Evolutionary conservation across 2,329 filamentous ascomycete genomes (phyloP), one percentile per base, ranked within the genome.

Genomic region (Aureobasidium melanogenum): DNA sequence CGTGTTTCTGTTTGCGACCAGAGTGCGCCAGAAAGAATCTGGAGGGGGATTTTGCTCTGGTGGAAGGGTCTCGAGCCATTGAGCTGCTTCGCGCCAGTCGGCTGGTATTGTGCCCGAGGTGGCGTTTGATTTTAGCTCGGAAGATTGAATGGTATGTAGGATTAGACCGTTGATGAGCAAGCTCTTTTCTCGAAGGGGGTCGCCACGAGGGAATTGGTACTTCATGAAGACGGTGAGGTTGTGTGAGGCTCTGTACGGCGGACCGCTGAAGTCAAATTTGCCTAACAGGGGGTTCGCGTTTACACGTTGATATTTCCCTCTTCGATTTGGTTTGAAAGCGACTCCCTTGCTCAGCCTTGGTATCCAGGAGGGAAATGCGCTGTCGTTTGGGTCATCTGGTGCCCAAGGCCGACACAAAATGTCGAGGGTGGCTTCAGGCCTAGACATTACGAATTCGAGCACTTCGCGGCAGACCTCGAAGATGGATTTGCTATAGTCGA

Each of bases 401-500:
- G 61, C 61, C 61, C 61, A 62, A 15, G 61, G 61, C 32, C 44
- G 47, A 50, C 61, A 62, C 3, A 62, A 44, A 36, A 62, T 62
- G 17, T 62, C 61, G 3, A 62, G 46, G 2, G 52, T 50, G 9
- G 32, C 52, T 22, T 55, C 56, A 14, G 39, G 39, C 32, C 47
- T 38, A 5, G 34, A 39, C 50, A 54, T 54, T 5, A 48, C 54
- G 22, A 55, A 62, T 32, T 62, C 55, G 17, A 62, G 61, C 6
- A 62, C 56, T 14, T 62, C 61, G 5, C 43, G 43, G 36, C 61
- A 62, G n/a, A 62, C 61, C 14, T 59, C 61, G 19, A 62, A 62
- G 19, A 62, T 56, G 19, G 24, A 28, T 17, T 50, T 48, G n/a
- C 56, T 62, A 46, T 62, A 62, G 22, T 62, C 61, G 32, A 62